These are phyloP conservation scores for Penicillium sp. DNA, from an alignment of 2,329 filamentous ascomycete species.

Conservation along the genomic window DNA sequence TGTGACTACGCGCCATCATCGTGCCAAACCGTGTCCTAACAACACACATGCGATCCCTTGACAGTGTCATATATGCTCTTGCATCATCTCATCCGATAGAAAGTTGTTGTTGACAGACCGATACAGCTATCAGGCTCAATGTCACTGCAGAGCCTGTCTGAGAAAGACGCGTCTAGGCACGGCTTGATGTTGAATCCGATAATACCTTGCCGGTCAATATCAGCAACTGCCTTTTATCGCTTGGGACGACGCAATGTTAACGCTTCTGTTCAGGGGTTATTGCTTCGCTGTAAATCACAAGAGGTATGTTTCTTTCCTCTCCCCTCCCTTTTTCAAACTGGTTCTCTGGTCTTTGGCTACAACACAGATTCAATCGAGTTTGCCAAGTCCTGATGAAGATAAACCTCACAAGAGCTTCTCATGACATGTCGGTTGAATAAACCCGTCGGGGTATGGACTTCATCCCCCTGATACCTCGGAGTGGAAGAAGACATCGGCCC, in stretches of 20 bases:
- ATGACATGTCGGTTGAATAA: constrained; percentile 28
- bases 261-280: no score
- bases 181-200: not conserved
- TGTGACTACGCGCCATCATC: not conserved
- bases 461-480: constrained; percentile 31
- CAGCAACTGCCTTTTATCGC: not conserved
- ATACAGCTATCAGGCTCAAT: not conserved
- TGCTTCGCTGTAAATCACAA: not conserved
- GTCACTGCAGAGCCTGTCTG: not conserved
- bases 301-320: not conserved
- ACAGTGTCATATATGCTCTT: not conserved
- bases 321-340: not conserved
- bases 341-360: not conserved
- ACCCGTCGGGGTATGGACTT: constrained; percentile 28
- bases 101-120: not conserved
- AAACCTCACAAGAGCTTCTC: constrained; percentile 37
- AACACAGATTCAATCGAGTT: constrained; percentile 1
- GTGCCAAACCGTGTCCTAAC: not conserved
- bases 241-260: not conserved
- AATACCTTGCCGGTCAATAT: not conserved
- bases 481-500: constrained; percentile 38
- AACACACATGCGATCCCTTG: not conserved
- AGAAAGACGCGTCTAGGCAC: not conserved
- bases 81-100: constrained; percentile 7
- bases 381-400: constrained; percentile 40